Percentiles rank a stretch among this genome's conserved stretches.
phyloP scores from a whole-genome alignment of 768 basidiomycete genomes.

The Boletus vinaceobasis region DNA sequence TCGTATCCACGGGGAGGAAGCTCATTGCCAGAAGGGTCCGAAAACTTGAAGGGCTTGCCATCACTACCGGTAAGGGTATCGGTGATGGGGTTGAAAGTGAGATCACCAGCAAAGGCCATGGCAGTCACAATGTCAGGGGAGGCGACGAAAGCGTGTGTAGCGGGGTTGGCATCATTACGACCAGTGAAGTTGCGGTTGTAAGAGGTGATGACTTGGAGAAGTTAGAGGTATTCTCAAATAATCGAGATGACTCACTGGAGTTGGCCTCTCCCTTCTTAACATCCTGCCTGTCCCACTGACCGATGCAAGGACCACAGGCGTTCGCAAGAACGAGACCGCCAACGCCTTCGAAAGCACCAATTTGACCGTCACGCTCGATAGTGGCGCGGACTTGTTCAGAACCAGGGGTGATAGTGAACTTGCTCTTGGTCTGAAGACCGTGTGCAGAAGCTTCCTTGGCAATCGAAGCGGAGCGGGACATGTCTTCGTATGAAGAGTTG shows the following conservation, averaged over 20 bases:
- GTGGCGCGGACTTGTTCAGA: slow-evolving; percentile 98
- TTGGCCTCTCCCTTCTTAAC: slow-evolving; percentile 96
- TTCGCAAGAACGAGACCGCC: slow-evolving; percentile 96
- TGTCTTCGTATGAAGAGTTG: slow-evolving; percentile 99
- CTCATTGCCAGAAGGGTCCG: slow-evolving; percentile 85
- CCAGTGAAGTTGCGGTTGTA: slow-evolving; percentile 99
- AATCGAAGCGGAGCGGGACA: slow-evolving; percentile 96
- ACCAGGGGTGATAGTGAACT: slow-evolving; percentile 98
- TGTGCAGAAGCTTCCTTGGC: slow-evolving; percentile 84
- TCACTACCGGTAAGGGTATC: slow-evolving; percentile 85
- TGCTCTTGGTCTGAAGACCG: slow-evolving; percentile 85
- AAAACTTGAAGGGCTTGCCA: slow-evolving; percentile 97
- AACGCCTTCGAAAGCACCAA: slow-evolving; percentile 78
- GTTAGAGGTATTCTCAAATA: neutral
- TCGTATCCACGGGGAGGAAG: slow-evolving; percentile 96
- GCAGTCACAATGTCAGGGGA: slow-evolving; percentile 96
- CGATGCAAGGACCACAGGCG: slow-evolving; percentile 98
- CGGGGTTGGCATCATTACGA: slow-evolving; percentile 98
- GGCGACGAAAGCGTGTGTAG: slow-evolving; percentile 94
- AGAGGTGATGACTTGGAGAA: slow-evolving; percentile 80
- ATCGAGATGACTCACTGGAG: slow-evolving; percentile 66
- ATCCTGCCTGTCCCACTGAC: slow-evolving; percentile 97
- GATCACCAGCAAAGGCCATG: slow-evolving; percentile 89
- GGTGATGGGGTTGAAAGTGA: slow-evolving; percentile 95
- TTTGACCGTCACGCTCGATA: slow-evolving; percentile 93